A percentile compares a stretch with the other conserved stretches of the same genome.
Evolutionary conservation across 257 asterid species (phyloP).

Genomic region (Przewalskia tangutica): DNA sequence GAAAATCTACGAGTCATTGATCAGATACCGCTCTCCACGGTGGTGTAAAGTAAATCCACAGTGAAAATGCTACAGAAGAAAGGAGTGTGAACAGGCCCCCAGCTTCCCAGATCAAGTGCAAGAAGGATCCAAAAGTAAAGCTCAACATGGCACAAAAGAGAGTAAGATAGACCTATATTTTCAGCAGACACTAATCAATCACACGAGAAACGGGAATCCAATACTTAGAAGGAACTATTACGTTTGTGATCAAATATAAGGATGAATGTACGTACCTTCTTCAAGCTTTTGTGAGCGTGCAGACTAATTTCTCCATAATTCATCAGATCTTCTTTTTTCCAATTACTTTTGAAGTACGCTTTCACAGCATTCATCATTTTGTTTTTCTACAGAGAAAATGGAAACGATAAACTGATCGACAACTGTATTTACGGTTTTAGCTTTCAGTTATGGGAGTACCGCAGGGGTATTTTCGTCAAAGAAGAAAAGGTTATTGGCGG

Average conservation of each 20-base stretch:
- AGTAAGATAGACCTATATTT: background rate
- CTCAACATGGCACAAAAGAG: background rate
- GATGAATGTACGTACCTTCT: background rate
- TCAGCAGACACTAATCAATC: background rate
- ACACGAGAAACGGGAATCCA: background rate
- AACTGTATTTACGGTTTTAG: background rate
- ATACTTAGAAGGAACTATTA: background rate
- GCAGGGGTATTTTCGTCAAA: background rate
- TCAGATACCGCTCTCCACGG: background rate
- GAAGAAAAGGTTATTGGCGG: background rate
- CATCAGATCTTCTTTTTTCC: background rate
- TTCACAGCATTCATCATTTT: background rate
- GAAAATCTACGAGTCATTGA: background rate
- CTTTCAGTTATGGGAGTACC: background rate
- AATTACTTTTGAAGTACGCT: background rate
- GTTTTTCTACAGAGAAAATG: background rate
- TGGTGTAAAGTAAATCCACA: background rate
- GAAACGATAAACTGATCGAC: background rate
- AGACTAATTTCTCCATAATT: background rate
- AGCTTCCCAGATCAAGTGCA: background rate
- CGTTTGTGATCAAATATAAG: background rate
- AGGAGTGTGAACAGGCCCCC: background rate
- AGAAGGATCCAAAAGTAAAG: background rate
- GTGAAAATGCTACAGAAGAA: background rate
- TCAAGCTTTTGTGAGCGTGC: background rate